Base-by-base conservation (phyloP, 2,329 filamentous ascomycete species). In the Aspergillus sp. region DNA sequence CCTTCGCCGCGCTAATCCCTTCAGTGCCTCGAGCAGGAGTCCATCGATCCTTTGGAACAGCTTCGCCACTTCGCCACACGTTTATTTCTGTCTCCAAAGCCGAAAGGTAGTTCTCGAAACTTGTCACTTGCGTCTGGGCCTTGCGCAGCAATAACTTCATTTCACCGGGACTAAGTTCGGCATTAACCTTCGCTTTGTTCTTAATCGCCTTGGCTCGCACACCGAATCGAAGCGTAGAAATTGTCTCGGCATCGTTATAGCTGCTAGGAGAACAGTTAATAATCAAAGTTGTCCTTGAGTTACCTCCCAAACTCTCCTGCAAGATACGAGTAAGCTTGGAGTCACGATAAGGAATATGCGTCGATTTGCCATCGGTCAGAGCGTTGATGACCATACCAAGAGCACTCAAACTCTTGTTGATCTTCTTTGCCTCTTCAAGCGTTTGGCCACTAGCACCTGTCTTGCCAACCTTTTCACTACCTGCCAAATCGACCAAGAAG, bases 141-240 rank as follows among this genome's bases (percentile, higher is more conserved):
- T 95, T 95, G 71, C 88, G 90, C 64, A 98, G 82, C 60, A 96
- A 78, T 39, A 83, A 78, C 72, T 97, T 98, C 75, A 98, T 82
- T 69, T 98, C 93, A 9, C 90, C 83, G 37, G 93, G 93, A 60
- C 91, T 97, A 59, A 98, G 81, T 69, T 98, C 93, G 37, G 91
- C 90, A 65, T 98, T 98, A 79, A 98, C 86, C 85, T 97, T 98
- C 69, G 93, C 93, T 78, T 97, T 97, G 76, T 97, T 97, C 85
- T 97, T 96, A 75, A 98, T 98, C 0, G 89, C 88, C 76, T 98
- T 98, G 45, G 93, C 93, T 65, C 93, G 79, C 70, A 93, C 94
- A 74, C 93, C 93, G 64, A 97, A 98, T 37, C 90, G 82, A 48
- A 98, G 72, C 1, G 93, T 98, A 53, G 90, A 86, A 39, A 97